These are phyloP conservation scores for Metschnikowia henanensis DNA, from an alignment of 805 yeast species.

Conservation along the genomic window DNA sequence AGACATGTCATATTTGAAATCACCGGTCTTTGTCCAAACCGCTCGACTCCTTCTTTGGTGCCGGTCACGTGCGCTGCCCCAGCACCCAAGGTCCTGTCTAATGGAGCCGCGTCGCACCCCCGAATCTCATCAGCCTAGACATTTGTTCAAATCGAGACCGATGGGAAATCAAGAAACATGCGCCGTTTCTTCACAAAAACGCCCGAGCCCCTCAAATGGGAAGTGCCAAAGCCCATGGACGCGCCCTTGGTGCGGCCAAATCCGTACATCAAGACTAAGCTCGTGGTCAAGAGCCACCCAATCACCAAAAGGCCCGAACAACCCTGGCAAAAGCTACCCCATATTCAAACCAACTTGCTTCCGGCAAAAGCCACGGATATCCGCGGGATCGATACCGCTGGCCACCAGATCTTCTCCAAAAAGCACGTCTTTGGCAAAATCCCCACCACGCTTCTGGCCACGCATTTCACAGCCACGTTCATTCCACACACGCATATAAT, in stretches of 20 bases:
- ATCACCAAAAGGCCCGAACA: conserved; percentile 2
- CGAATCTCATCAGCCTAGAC: not conserved
- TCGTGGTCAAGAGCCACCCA: conserved; percentile 1
- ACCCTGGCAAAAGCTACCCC: conserved; percentile 15
- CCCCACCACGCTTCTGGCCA: conserved; percentile 20
- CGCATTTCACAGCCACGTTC: conserved; percentile 28
- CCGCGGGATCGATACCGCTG: conserved; percentile 31
- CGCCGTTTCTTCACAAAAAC: conserved; percentile 3
- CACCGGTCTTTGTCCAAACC: too few relatives aligned
- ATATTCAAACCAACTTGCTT: conserved; percentile 15
- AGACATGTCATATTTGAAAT: too few relatives aligned
- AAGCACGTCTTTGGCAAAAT: conserved; percentile 10
- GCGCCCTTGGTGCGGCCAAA: conserved; percentile 2
- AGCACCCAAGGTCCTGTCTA: not conserved
- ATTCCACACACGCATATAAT: conserved; percentile 31
- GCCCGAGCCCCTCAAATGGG: not conserved
- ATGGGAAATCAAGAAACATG: too few relatives aligned
- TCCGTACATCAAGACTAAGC: conserved; percentile 2
- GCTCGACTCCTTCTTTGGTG: too few relatives aligned
- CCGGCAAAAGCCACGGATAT: conserved; percentile 35
- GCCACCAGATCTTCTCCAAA: conserved; percentile 16
- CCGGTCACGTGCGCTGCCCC: not conserved
- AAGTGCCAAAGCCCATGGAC: not conserved
- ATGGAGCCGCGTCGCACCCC: not conserved
- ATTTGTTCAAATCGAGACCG: not conserved